A percentile compares a stretch with the other conserved stretches of the same genome.
phyloP scores from a whole-genome alignment of 2,329 filamentous ascomycete genomes.

The Penicillium sp. region DNA sequence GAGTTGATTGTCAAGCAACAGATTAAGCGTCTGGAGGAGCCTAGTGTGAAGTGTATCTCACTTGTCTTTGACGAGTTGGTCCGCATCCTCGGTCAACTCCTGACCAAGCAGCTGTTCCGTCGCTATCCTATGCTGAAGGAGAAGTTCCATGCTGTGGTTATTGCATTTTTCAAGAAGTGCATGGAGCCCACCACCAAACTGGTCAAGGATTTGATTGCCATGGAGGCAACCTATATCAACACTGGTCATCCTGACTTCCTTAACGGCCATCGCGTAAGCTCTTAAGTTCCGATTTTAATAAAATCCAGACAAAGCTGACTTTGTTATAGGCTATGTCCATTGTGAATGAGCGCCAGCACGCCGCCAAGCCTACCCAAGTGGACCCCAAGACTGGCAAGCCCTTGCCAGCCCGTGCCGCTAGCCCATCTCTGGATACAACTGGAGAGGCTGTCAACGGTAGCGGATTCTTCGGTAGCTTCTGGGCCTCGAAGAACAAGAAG shows the following conservation, averaged over 20 bases:
- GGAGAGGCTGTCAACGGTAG: constrained; percentile 57
- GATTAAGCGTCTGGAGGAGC: constrained; percentile 94
- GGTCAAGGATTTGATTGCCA: constrained; percentile 84
- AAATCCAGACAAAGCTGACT: constrained; percentile 19
- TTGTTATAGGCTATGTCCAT: constrained; percentile 80
- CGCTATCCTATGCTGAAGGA: constrained; percentile 94
- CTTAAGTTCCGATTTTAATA: neutral
- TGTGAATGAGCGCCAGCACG: constrained; percentile 83
- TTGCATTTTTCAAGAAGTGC: constrained; percentile 94
- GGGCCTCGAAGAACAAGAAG: constrained; percentile 99
- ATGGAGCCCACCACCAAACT: constrained; percentile 99
- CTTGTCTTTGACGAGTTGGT: constrained; percentile 97
- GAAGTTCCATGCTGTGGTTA: constrained; percentile 91
- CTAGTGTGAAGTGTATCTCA: constrained; percentile 94
- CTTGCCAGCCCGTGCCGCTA: constrained; percentile 73
- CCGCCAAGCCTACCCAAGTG: constrained; percentile 85
- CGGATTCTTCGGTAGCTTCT: constrained; percentile 98
- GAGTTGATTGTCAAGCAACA: constrained; percentile 98
- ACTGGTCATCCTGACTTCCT: constrained; percentile 97
- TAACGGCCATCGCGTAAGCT: constrained; percentile 79
- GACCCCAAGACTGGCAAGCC: constrained; percentile 99
- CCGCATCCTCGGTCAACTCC: constrained; percentile 85
- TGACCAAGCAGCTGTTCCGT: constrained; percentile 85
- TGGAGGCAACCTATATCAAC: constrained; percentile 98
- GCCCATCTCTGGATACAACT: constrained; percentile 67